Percentiles rank a stretch among this genome's conserved stretches.
Conservation (phyloP, 345 rosid species). For the Lepidium africanum region DNA sequence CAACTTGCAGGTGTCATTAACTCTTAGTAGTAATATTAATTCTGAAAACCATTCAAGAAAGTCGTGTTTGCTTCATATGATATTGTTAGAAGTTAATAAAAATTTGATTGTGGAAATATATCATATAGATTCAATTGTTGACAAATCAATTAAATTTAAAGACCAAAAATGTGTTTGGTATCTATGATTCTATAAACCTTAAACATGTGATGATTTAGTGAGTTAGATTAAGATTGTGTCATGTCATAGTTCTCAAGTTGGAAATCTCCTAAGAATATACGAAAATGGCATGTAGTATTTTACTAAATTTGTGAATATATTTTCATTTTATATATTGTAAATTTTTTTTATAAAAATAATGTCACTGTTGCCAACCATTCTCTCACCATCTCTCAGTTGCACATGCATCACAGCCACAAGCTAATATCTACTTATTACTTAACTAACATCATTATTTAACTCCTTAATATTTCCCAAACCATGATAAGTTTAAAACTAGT, state of each 20-base stretch:
- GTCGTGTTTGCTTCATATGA: too few species aligned
- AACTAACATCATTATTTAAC: background rate
- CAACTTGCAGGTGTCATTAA: conserved; percentile 6
- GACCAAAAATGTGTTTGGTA: too few species aligned
- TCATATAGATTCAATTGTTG: too few species aligned
- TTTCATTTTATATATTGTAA: background rate
- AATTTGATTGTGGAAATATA: too few species aligned
- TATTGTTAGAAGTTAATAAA: too few species aligned
- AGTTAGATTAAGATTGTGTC: background rate
- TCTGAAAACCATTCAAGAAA: too few species aligned
- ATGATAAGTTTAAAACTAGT: too few species aligned
- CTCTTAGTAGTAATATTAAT: too few species aligned
- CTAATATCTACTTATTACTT: background rate
- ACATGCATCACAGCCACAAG: conserved; percentile 18
- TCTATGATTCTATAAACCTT: background rate
- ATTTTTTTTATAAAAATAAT: too few species aligned
- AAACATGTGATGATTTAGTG: background rate
- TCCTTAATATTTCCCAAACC: background rate
- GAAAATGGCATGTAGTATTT: conserved; percentile 6
- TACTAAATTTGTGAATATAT: conserved; percentile 4
- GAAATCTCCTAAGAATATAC: background rate
- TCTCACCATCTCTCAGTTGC: conserved; percentile 12
- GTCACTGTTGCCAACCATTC: conserved; percentile 24
- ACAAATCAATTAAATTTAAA: too few species aligned
- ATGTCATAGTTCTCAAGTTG: background rate